A percentile compares a stretch with the other conserved stretches of the same genome.
These are phyloP conservation scores for Jatropha curcas DNA, from an alignment of 345 rosid species.

Conservation along the genomic window DNA sequence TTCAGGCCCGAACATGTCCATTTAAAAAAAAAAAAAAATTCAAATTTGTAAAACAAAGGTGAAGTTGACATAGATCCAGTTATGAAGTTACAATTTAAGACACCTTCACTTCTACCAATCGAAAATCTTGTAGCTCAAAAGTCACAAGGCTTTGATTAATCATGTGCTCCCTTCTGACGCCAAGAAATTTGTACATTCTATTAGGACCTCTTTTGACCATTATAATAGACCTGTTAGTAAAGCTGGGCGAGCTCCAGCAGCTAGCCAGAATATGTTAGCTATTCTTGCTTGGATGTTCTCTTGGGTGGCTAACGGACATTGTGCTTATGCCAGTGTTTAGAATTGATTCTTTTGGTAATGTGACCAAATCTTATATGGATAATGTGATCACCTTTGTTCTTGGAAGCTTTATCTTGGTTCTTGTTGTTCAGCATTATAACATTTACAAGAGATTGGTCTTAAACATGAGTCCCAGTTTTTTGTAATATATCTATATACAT, in stretches of 20 bases:
- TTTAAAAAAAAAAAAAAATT: no score
- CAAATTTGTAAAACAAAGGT: no score
- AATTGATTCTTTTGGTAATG: slow-evolving; percentile 59
- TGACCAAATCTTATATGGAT: slow-evolving; percentile 83
- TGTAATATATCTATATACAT: no score
- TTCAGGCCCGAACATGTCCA: no score
- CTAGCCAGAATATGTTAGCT: slow-evolving; percentile 66
- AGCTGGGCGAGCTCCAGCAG: slow-evolving; percentile 45
- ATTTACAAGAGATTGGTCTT: slow-evolving; percentile 79
- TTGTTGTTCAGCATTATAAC: slow-evolving; percentile 92
- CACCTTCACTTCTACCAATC: slow-evolving; percentile 64
- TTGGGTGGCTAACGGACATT: slow-evolving; percentile 93
- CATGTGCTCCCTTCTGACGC: slow-evolving; percentile 42
- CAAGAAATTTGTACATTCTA: slow-evolving; percentile 46
- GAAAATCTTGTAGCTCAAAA: slow-evolving; percentile 20
- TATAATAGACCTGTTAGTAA: slow-evolving; percentile 43
- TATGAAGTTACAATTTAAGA: no score
- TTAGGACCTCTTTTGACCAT: slow-evolving; percentile 69
- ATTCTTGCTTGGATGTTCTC: slow-evolving; percentile 75
- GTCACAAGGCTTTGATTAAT: slow-evolving; percentile 10
- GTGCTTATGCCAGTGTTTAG: slow-evolving; percentile 93
- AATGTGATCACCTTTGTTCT: slow-evolving; percentile 82
- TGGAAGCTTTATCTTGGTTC: slow-evolving; percentile 88
- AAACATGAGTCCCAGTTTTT: slow-evolving; percentile 48
- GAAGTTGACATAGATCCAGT: no score